phyloP scores from a whole-genome alignment of 2,329 filamentous ascomycete genomes.

The Aspergillus aculeatus region DNA sequence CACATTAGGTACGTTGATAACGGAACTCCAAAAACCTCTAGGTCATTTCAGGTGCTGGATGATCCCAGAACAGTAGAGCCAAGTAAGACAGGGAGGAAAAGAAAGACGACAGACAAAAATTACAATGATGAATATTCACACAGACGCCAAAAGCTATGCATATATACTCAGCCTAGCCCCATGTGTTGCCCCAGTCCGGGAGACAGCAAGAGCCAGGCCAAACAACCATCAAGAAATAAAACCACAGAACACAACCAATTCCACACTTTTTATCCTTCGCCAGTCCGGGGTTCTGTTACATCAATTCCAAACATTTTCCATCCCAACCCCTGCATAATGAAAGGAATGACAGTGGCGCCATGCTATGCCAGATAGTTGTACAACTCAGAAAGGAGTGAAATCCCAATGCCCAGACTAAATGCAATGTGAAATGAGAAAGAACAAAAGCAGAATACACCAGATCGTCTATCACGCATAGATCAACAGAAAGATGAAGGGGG shows the following conservation, averaged over 20 bases:
- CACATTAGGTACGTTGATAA: neutral
- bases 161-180: neutral
- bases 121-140: slow-evolving; percentile 7
- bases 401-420: slow-evolving; percentile 33
- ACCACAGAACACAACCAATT: slow-evolving; percentile 7
- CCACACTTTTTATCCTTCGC: slow-evolving; percentile 21
- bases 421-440: slow-evolving; percentile 28
- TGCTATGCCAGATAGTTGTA: slow-evolving; percentile 38
- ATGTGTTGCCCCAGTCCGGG: too few species aligned
- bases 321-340: slow-evolving; percentile 33
- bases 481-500: slow-evolving; percentile 16
- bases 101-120: neutral
- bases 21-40: neutral
- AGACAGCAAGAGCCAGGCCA: neutral
- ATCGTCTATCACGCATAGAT: slow-evolving; percentile 33
- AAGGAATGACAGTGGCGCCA: slow-evolving; percentile 40
- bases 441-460: slow-evolving; percentile 30
- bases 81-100: neutral
- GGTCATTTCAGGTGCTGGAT: neutral
- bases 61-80: neutral
- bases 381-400: slow-evolving; percentile 36
- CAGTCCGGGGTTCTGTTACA: slow-evolving; percentile 15
- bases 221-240: slow-evolving; percentile 10
- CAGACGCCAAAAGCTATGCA: slow-evolving; percentile 34
- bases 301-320: slow-evolving; percentile 19